Percentiles rank a stretch among this genome's conserved stretches.
These are phyloP conservation scores for Saccharomycodes ludwigii DNA, from an alignment of 805 yeast genomes.

Conservation along the genomic window DNA sequence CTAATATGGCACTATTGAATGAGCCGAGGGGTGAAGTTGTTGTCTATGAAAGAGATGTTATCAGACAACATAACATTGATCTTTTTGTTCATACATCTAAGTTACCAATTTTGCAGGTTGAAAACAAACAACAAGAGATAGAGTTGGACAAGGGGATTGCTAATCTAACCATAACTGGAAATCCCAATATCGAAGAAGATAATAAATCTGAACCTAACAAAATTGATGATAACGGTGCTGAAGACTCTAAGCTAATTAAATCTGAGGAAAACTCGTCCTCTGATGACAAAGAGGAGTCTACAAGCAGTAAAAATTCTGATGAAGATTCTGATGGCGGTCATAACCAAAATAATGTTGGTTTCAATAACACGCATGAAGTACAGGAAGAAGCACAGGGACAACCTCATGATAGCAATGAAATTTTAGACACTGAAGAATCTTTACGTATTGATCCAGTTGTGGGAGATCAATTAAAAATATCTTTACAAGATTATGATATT, in stretches of 20 bases:
- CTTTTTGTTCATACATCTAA: too few species aligned
- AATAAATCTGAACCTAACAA: too few species aligned
- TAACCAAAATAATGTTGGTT: constrained; percentile 5
- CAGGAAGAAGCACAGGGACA: neutral
- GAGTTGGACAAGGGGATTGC: too few species aligned
- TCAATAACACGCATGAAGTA: too few species aligned
- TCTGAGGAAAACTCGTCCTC: constrained; percentile 8
- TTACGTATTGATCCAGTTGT: constrained; percentile 46
- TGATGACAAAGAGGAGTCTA: constrained; percentile 5
- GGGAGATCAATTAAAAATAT: constrained; percentile 63
- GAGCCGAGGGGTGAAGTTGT: constrained; percentile 60
- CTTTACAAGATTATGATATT: constrained; percentile 51
- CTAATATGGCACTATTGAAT: constrained; percentile 86
- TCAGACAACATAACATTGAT: constrained; percentile 28
- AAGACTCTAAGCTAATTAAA: too few species aligned
- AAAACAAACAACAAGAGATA: too few species aligned
- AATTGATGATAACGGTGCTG: too few species aligned
- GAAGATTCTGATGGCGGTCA: constrained; percentile 7
- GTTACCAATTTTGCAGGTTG: too few species aligned
- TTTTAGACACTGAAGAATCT: constrained; percentile 17
- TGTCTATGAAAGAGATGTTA: constrained; percentile 56
- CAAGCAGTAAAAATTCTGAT: constrained; percentile 21
- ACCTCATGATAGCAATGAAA: constrained; percentile 5
- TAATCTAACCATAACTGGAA: too few species aligned
- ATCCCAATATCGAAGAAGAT: too few species aligned